A percentile compares a stretch with the other conserved stretches of the same genome.
Evolutionary conservation across 257 asterid species (phyloP).

Genomic region (Solanum sejunctum): DNA sequence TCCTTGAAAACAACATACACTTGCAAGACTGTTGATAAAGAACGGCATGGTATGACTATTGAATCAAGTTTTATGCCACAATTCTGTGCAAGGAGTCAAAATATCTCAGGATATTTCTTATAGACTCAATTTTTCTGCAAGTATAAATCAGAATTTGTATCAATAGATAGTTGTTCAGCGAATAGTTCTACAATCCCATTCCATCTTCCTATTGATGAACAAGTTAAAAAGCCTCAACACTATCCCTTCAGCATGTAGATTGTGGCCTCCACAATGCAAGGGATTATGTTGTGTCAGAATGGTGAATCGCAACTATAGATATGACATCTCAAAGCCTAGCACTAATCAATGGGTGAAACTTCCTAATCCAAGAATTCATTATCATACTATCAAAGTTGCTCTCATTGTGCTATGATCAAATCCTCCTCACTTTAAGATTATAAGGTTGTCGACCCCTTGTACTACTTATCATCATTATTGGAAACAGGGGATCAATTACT

Average conservation of each 20-base stretch:
- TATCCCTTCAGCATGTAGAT: not conserved
- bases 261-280: conserved; percentile 2
- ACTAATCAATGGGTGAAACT: not conserved
- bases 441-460: not conserved
- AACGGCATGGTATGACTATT: not conserved
- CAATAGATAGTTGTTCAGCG: too few relatives aligned
- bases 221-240: too few relatives aligned
- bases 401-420: not conserved
- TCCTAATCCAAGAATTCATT: not conserved
- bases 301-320: not conserved
- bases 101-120: too few relatives aligned
- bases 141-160: too few relatives aligned
- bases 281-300: not conserved
- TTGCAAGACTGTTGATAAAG: not conserved
- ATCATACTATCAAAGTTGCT: not conserved
- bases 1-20: not conserved
- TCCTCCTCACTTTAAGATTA: not conserved
- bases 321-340: not conserved
- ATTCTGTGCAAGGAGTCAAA: not conserved
- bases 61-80: not conserved
- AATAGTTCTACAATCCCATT: too few relatives aligned
- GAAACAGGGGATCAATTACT: too few relatives aligned
- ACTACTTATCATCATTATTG: not conserved
- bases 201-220: too few relatives aligned
- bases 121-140: too few relatives aligned